phyloP scores from a whole-genome alignment of 495 filamentous ascomycete genomes.

The Tricharina praecox region DNA sequence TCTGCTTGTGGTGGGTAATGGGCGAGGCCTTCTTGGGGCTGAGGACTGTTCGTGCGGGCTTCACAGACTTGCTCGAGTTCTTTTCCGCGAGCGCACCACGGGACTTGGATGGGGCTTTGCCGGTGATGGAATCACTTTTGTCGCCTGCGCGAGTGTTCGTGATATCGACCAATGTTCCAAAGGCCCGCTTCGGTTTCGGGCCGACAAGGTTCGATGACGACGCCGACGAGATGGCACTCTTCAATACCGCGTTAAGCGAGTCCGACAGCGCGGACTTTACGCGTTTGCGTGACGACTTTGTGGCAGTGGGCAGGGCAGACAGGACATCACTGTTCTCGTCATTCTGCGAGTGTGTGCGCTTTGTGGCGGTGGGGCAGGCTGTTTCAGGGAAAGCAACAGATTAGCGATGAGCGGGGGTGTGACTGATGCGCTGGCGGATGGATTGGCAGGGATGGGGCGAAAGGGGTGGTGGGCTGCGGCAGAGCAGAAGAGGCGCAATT shows the following conservation, averaged over 20 bases:
- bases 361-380: constrained; percentile 17
- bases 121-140: neutral
- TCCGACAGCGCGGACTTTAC: constrained; percentile 12
- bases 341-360: constrained; percentile 17
- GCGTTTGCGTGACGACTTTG: constrained; percentile 11
- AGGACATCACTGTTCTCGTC: constrained; percentile 18
- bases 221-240: neutral
- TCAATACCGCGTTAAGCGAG: neutral
- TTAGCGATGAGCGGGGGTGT: neutral
- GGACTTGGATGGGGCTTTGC: neutral
- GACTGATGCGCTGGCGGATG: neutral
- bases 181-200: neutral
- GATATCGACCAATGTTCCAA: neutral
- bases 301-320: neutral
- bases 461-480: neutral
- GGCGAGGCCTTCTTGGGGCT: neutral
- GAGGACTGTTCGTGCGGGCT: neutral
- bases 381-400: neutral
- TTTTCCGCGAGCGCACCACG: no score
- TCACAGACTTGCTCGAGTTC: no score
- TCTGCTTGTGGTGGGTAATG: neutral
- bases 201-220: no score
- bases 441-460: neutral
- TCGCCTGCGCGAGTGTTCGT: neutral
- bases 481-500: constrained; percentile 2